Percentiles rank a stretch among this genome's conserved stretches.
These are phyloP conservation scores for Tuber umbilicatum DNA, from an alignment of 495 filamentous ascomycete genomes.

Conservation along the genomic window DNA sequence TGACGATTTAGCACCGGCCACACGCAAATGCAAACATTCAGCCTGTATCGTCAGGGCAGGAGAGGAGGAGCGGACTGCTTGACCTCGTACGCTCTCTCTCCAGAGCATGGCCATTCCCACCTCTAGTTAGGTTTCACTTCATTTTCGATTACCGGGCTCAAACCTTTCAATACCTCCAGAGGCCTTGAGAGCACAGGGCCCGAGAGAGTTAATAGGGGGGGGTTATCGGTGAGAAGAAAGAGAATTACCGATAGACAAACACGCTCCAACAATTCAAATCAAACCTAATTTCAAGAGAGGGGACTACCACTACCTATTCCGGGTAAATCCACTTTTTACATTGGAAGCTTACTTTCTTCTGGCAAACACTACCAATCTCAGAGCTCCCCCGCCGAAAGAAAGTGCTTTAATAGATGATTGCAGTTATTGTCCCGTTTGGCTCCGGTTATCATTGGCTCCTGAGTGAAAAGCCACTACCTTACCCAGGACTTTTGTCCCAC, in stretches of 20 bases:
- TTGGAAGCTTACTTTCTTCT: neutral
- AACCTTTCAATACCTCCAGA: neutral
- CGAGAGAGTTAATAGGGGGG: neutral
- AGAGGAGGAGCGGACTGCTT: neutral
- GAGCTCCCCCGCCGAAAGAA: neutral
- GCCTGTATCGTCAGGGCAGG: neutral
- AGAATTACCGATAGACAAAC: neutral
- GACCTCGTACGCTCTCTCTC: neutral
- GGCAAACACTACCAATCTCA: neutral
- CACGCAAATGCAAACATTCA: neutral
- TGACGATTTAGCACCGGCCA: neutral
- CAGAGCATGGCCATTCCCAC: neutral
- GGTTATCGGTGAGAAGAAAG: neutral
- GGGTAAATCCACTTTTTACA: neutral
- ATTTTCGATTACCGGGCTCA: neutral
- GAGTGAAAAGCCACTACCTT: neutral
- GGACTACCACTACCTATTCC: neutral
- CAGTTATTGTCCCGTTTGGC: neutral
- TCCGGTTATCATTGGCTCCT: neutral
- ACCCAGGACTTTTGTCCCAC: neutral
- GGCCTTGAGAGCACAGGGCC: neutral
- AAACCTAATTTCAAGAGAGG: neutral
- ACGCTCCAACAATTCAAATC: neutral
- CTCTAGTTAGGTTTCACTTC: neutral
- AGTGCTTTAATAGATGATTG: neutral